Evolutionary conservation across 805 yeast genomes (phyloP).

Genomic region (Lipomyces sp.): DNA sequence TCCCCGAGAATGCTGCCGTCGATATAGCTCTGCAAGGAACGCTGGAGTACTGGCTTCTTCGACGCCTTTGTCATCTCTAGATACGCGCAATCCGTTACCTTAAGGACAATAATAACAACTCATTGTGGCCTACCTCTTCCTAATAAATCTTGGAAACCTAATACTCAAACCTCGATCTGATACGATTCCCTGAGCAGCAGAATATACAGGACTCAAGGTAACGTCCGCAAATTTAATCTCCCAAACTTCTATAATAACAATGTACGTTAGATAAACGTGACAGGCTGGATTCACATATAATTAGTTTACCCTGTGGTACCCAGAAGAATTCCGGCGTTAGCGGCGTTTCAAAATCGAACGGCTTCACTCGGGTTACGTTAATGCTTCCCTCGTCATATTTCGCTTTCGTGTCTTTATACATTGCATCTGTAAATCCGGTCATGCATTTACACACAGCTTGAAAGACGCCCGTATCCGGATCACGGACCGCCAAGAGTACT

Average conservation of each 20-base stretch:
- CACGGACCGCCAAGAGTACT: conserved; percentile 39
- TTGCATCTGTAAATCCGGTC: conserved; percentile 39
- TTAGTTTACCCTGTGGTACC: conserved; percentile 34
- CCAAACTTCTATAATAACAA: conserved; percentile 37
- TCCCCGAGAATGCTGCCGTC: conserved; percentile 21
- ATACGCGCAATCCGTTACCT: too few relatives aligned
- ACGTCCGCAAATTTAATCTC: conserved; percentile 40
- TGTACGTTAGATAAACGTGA: conserved; percentile 6
- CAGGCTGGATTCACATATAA: background rate
- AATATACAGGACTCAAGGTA: conserved; percentile 38
- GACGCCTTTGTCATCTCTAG: conserved; percentile 35
- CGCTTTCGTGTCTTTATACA: conserved; percentile 35
- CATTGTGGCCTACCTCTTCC: conserved; percentile 19
- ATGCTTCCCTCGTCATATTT: conserved; percentile 28
- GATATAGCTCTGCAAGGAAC: conserved; percentile 34
- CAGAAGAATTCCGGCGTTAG: conserved; percentile 35
- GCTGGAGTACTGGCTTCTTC: conserved; percentile 39
- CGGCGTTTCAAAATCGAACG: conserved; percentile 34
- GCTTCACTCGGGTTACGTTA: conserved; percentile 15
- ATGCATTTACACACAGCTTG: conserved; percentile 42
- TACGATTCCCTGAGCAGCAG: conserved; percentile 33
- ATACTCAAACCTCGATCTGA: conserved; percentile 37
- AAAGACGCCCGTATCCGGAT: conserved; percentile 35
- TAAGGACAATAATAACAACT: background rate
- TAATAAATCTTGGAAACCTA: conserved; percentile 40